These are phyloP conservation scores for Solanum ossicruentum DNA, from an alignment of 257 asterid species.

Conservation along the genomic window DNA sequence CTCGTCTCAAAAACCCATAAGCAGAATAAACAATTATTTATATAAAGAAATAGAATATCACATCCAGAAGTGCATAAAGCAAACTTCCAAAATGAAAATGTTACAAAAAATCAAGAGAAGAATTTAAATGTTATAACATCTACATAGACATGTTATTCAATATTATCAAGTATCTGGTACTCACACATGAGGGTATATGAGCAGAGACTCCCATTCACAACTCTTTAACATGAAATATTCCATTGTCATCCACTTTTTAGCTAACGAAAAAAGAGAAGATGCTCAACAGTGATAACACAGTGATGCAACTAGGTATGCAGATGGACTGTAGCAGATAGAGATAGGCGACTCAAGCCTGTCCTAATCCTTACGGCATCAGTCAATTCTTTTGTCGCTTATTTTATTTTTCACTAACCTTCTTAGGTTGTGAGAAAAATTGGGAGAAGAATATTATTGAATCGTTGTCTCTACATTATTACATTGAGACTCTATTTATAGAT, in stretches of 20 bases:
- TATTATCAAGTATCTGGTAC: not conserved
- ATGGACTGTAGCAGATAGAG: not conserved
- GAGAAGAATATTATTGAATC: no score
- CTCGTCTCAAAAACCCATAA: no score
- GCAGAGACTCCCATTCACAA: not conserved
- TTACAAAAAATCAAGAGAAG: not conserved
- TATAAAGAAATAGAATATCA: not conserved
- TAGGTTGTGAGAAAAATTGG: no score
- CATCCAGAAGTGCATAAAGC: not conserved
- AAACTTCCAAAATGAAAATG: not conserved
- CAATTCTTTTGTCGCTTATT: not conserved
- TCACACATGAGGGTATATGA: not conserved
- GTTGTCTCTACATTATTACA: no score
- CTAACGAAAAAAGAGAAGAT: not conserved
- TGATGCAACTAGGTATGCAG: not conserved
- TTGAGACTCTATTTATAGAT: no score
- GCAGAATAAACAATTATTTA: not conserved
- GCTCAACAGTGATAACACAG: not conserved
- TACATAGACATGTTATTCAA: not conserved
- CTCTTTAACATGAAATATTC: not conserved
- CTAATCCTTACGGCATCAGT: not conserved
- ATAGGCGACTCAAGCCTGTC: not conserved
- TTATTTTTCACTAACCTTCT: not conserved
- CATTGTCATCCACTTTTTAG: not conserved
- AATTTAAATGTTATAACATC: not conserved